A percentile compares a stretch with the other conserved stretches of the same genome.
Conservation (phyloP, 73 alveolate genomes). For the Tetrahymena elliotti region DNA sequence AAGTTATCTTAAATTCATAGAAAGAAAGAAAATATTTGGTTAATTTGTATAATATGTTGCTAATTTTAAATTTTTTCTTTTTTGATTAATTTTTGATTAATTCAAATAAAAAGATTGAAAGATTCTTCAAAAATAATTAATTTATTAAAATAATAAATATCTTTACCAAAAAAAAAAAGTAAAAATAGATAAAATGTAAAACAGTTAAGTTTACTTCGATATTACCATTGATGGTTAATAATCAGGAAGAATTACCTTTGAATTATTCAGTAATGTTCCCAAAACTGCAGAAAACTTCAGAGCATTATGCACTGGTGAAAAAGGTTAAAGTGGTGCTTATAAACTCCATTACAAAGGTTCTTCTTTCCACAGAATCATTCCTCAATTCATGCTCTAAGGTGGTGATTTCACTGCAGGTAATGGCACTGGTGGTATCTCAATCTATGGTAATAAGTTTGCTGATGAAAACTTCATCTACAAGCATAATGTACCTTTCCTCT, state of each 20-base stretch:
- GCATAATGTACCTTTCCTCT: slow-evolving; percentile 77
- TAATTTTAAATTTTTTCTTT: too few species aligned
- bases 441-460: slow-evolving; percentile 76
- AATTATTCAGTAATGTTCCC: slow-evolving; percentile 72
- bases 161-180: background rate
- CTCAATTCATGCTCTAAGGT: slow-evolving; percentile 89
- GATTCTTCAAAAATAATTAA: background rate
- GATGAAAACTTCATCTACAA: slow-evolving; percentile 82
- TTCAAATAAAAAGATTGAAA: background rate
- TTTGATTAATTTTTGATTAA: background rate
- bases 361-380: slow-evolving; percentile 93
- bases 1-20: too few species aligned
- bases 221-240: background rate
- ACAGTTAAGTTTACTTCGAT: background rate
- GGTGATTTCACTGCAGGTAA: slow-evolving; percentile 83
- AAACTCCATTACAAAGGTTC: slow-evolving; percentile 69
- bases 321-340: too few species aligned
- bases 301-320: slow-evolving; percentile 80
- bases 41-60: too few species aligned
- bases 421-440: slow-evolving; percentile 95
- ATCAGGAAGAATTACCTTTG: background rate
- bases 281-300: slow-evolving; percentile 81
- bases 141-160: background rate
- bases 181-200: background rate
- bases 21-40: too few species aligned